These are phyloP conservation scores for Pinus tabuliformis DNA, from an alignment of 75 land plant species.

Conservation along the genomic window DNA sequence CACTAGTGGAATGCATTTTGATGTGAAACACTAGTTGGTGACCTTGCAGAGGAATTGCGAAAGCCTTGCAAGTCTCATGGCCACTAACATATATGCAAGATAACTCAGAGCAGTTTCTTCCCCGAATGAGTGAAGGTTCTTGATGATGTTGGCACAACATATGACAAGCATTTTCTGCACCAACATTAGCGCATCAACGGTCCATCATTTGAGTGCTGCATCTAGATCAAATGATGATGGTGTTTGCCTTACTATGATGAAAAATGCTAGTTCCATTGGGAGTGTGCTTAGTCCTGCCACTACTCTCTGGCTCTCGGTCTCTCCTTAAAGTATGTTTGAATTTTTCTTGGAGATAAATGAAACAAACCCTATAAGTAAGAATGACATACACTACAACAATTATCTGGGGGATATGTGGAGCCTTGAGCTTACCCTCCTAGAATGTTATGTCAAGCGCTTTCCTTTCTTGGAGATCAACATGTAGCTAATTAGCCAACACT, in stretches of 20 bases:
- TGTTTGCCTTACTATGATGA: conserved; percentile 60
- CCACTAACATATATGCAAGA: conserved; percentile 33
- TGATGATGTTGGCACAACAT: conserved; percentile 75
- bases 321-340: conserved; percentile 63
- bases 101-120: conserved; percentile 65
- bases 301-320: conserved; percentile 75
- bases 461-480: too few species aligned
- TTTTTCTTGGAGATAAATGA: conserved; percentile 58
- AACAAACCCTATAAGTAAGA: too few species aligned
- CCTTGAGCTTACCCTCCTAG: too few species aligned
- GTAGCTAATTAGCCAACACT: too few species aligned
- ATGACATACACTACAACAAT: too few species aligned
- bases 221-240: conserved; percentile 62
- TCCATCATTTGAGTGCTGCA: conserved; percentile 56
- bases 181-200: conserved; percentile 54
- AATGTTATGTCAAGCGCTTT: too few species aligned
- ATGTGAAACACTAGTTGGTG: conserved; percentile 58
- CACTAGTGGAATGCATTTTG: conserved; percentile 55
- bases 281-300: conserved; percentile 70
- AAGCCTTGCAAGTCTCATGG: conserved; percentile 66
- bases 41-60: conserved; percentile 58
- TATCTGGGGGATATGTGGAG: too few species aligned
- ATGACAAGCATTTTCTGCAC: conserved; percentile 73
- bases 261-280: conserved; percentile 63
- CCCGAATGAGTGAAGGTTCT: conserved; percentile 61